phyloP scores from a whole-genome alignment of 1,139 yeast species.

The Pichia sp. region DNA sequence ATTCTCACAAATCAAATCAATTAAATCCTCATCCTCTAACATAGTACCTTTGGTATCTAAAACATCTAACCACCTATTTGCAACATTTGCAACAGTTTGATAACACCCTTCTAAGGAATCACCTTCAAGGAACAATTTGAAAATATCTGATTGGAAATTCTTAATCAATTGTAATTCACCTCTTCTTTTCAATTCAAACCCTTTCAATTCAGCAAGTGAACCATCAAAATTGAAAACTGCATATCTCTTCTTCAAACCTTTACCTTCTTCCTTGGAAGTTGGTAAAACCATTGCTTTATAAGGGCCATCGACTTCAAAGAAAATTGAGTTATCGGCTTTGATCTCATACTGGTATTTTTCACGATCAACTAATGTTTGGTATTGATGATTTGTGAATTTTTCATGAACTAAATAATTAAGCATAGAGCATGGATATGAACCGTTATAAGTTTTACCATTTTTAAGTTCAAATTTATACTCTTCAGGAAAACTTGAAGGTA shows the following conservation, averaged over 20 bases:
- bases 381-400: constrained; percentile 87
- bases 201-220: constrained; percentile 87
- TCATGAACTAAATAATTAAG: constrained; percentile 88
- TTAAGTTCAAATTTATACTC: constrained; percentile 64
- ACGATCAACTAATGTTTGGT: constrained; percentile 78
- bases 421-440: constrained; percentile 97
- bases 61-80: constrained; percentile 94
- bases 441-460: constrained; percentile 68
- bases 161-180: constrained; percentile 93
- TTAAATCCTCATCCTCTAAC: constrained; percentile 89
- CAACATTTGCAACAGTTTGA: constrained; percentile 83
- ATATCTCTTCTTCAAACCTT: constrained; percentile 90
- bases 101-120: constrained; percentile 72
- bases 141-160: constrained; percentile 91
- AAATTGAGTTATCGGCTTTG: constrained; percentile 85
- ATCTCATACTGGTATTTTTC: constrained; percentile 63
- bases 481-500: constrained; percentile 91
- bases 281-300: constrained; percentile 97
- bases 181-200: constrained; percentile 93
- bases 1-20: constrained; percentile 92
- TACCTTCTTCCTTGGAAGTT: constrained; percentile 95
- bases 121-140: constrained; percentile 87
- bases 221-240: constrained; percentile 98
- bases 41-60: constrained; percentile 80
- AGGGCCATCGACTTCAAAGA: constrained; percentile 98